Evolutionary conservation across 805 yeast genomes (phyloP).

Genomic region (Lipomyces japonicus): DNA sequence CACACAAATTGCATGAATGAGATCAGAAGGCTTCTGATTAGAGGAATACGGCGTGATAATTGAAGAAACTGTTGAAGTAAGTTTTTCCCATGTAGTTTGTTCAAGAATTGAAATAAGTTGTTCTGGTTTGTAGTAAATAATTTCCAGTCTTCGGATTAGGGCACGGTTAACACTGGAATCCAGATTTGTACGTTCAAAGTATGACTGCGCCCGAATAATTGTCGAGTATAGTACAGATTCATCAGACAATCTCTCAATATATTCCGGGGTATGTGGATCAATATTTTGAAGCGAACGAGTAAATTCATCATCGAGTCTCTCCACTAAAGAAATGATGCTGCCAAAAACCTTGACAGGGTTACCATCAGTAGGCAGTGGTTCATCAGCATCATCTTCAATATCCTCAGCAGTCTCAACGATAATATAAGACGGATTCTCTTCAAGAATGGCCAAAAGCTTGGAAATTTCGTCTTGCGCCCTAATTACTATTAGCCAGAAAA

Average conservation of each 20-base stretch:
- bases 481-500: background rate
- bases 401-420: constrained; percentile 83
- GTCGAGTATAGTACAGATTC: constrained; percentile 72
- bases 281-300: constrained; percentile 79
- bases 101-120: constrained; percentile 68
- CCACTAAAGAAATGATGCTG: constrained; percentile 78
- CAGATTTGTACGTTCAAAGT: constrained; percentile 58
- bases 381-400: constrained; percentile 53
- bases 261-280: constrained; percentile 94
- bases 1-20: constrained; percentile 63
- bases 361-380: constrained; percentile 34
- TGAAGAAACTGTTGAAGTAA: constrained; percentile 40
- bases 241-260: constrained; percentile 83
- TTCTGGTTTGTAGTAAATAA: constrained; percentile 84
- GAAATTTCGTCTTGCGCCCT: constrained; percentile 48
- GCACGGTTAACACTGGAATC: constrained; percentile 56
- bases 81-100: constrained; percentile 63
- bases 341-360: constrained; percentile 69
- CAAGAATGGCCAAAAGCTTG: constrained; percentile 63
- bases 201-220: constrained; percentile 79
- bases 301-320: constrained; percentile 92
- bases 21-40: constrained; percentile 45
- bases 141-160: constrained; percentile 80
- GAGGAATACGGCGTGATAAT: constrained; percentile 39
- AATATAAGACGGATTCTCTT: constrained; percentile 57